Conservation (phyloP, 1,139 yeast species). For the Saccharomyces hybrid region DNA sequence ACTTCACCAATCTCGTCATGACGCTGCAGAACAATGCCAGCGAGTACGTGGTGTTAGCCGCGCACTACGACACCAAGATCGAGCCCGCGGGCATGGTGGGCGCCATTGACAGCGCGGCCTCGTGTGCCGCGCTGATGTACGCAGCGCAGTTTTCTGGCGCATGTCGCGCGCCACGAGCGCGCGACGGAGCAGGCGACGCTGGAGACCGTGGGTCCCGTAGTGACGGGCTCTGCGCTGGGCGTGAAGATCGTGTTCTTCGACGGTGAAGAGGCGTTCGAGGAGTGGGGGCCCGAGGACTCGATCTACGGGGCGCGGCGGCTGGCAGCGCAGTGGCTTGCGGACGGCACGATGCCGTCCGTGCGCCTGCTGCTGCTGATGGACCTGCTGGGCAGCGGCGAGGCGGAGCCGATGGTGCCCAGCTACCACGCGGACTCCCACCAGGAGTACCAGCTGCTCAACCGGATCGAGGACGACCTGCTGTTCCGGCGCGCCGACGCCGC, state of each 20-base stretch:
- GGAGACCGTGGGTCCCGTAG: slow-evolving; percentile 2
- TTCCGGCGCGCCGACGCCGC: background rate
- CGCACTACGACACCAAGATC: slow-evolving; percentile 48
- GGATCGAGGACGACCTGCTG: background rate
- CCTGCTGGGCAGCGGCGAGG: slow-evolving; percentile 38
- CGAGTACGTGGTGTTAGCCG: slow-evolving; percentile 39
- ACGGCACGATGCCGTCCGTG: slow-evolving; percentile 25
- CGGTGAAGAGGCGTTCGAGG: slow-evolving; percentile 50
- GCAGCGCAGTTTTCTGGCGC: slow-evolving; percentile 35
- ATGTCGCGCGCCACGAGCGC: slow-evolving; percentile 8
- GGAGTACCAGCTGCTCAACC: slow-evolving; percentile 33
- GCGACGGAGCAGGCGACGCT: background rate
- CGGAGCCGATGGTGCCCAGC: slow-evolving; percentile 34
- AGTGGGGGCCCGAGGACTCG: slow-evolving; percentile 46
- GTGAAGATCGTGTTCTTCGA: slow-evolving; percentile 48
- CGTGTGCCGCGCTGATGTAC: slow-evolving; percentile 46
- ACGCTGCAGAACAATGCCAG: slow-evolving; percentile 18
- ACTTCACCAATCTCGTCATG: slow-evolving; percentile 43
- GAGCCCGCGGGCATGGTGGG: slow-evolving; percentile 50
- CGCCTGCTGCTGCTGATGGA: slow-evolving; percentile 44
- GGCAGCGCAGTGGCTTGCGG: slow-evolving; percentile 36
- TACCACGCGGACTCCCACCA: slow-evolving; percentile 39
- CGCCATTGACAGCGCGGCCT: slow-evolving; percentile 51
- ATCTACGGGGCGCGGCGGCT: slow-evolving; percentile 48
- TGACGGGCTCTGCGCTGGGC: slow-evolving; percentile 30